Conservation (phyloP, 208 protist species). For the Acanthamoeba lenticulata region DNA sequence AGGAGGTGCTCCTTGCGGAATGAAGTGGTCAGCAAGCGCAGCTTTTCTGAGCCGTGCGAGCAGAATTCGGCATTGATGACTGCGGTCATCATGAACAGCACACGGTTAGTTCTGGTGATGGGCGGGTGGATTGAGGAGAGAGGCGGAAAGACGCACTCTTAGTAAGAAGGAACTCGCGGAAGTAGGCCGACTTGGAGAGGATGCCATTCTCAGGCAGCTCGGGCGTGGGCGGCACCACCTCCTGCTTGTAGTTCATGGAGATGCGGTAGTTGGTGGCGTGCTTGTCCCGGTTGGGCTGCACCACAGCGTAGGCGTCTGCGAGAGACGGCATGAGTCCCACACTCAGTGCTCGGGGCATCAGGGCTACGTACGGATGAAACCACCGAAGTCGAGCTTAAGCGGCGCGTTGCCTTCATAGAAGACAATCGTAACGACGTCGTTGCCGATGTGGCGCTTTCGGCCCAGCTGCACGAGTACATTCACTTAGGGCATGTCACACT, state of each 20-base stretch:
- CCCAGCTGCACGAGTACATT: neutral
- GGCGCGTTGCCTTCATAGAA: conserved; percentile 22
- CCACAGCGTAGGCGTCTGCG: conserved; percentile 12
- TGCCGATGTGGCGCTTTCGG: conserved; percentile 23
- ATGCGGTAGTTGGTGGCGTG: neutral
- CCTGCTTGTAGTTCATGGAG: conserved; percentile 49
- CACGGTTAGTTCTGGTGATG: neutral
- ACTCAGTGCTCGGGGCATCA: neutral
- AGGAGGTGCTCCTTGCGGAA: conserved; percentile 27
- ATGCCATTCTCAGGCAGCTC: conserved; percentile 24
- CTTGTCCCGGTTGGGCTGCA: conserved; percentile 36
- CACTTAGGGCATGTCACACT: too few species aligned
- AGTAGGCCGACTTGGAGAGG: conserved; percentile 25
- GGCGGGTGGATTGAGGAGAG: neutral
- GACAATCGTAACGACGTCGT: conserved; percentile 1
- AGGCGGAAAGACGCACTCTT: neutral
- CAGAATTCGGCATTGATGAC: conserved; percentile 40
- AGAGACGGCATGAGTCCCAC: neutral
- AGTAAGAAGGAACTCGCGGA: conserved; percentile 38
- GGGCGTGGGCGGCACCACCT: conserved; percentile 9
- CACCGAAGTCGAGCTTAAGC: conserved; percentile 27
- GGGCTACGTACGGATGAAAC: conserved; percentile 1
- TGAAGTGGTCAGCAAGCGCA: neutral
- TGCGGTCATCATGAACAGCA: neutral
- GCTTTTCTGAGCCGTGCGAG: conserved; percentile 18